Base-by-base conservation (phyloP, 805 yeast genomes). In the Cyberlindnera nakhonratchasimensis region DNA sequence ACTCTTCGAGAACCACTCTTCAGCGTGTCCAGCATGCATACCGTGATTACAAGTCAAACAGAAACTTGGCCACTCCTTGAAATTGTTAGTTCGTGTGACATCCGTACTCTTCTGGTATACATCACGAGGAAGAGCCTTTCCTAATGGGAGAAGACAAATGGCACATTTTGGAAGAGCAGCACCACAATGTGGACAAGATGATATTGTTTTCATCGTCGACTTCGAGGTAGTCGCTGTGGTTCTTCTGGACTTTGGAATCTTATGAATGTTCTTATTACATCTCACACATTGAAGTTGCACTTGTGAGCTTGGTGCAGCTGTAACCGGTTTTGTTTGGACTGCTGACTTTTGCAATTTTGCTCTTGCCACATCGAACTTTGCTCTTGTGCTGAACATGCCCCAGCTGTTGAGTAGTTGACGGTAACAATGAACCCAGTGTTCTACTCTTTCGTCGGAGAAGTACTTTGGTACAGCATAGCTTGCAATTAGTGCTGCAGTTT, bases 11-110 rank as follows among this genome's bases (percentile, higher is more conserved):
- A 91, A 91, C 99, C 99, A 91, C 55, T 90, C 95, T 49, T 86
- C 89, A 0, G 97, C 97, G 61, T 91, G 99, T 4, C 85, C 89
- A 0, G 96, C 89, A 65, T 91, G 99, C 77, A 82, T 82, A 1
- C 96, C 96, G 55, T 91, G 99, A 58, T 85, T 87, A 59, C 99
- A 91, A 25, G 82, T 77, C 50, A 91, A 65, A 57, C 99, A 91
- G 64, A 88, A 88, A 52, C 93, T 86, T 52, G 91, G 89, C 96
- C 96, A 88, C 48, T 84, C 83, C 45, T 79, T 75, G 59, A 85
- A 77, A 45, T 55, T 54, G 20, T 51, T 43, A 4, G 50, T 21
- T 22, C 43, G 52, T 18, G 46, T 55, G n/a, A 56, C 57, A 1
- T 51, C 52, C 2, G 23, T 16, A 7, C 22, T 32, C 24, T 43